Evolutionary conservation across 345 rosid genomes (phyloP).

Genomic region (Dovyalis caffra): DNA sequence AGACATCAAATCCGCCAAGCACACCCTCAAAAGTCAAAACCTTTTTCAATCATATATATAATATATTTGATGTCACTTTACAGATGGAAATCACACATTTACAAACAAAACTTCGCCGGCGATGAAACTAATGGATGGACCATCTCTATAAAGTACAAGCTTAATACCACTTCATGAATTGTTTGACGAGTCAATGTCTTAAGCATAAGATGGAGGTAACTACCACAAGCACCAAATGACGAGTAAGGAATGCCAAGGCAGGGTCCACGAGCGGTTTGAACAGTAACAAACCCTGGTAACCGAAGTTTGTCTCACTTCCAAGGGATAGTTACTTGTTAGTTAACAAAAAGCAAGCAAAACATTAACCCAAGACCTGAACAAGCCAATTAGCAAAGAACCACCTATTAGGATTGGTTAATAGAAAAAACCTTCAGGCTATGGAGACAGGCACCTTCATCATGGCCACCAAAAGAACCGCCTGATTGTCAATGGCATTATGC

Average conservation of each 20-base stretch:
- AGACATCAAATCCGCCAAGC: neutral
- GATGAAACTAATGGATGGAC: neutral
- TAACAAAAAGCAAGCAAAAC: neutral
- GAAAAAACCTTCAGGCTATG: neutral
- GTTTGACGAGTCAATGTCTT: too few species aligned
- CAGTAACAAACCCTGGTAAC: neutral
- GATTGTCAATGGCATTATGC: neutral
- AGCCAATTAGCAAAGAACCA: neutral
- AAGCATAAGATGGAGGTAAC: neutral
- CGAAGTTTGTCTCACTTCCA: conserved; percentile 6
- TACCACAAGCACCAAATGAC: neutral
- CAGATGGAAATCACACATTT: neutral
- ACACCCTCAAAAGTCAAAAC: neutral
- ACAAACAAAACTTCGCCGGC: neutral
- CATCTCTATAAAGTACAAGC: neutral
- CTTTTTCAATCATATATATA: neutral
- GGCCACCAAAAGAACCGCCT: neutral
- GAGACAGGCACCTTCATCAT: neutral
- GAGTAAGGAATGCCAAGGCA: neutral
- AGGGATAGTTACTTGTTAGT: neutral
- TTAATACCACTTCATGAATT: neutral
- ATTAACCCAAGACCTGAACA: neutral
- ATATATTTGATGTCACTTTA: neutral
- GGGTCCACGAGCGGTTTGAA: neutral
- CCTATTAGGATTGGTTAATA: too few species aligned